Evolutionary conservation across 805 yeast genomes (phyloP), one percentile per base, ranked within the genome.

Genomic region (Candida gorgasii): DNA sequence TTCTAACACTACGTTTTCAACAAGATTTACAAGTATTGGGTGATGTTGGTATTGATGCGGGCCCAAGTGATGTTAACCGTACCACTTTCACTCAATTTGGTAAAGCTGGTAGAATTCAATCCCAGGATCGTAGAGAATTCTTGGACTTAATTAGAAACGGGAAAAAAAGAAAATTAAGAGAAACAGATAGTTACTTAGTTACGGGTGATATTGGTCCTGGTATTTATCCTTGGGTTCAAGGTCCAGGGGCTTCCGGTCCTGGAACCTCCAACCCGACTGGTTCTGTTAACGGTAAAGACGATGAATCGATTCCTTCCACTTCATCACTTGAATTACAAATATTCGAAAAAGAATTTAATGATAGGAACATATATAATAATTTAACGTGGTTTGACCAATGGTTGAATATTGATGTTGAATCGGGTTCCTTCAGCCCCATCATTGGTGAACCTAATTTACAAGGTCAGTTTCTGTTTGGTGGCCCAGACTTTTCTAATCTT

Each of bases 361-460:
- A 62, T 13, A 49, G 54, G 26, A 53, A 56, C 31, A 46, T 75
- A 17, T 54, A 75, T 17, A 70, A 71, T 1, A 75, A 73, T 44
- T 52, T 78, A 43, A 73, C 66, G 47, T 78, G 83, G 83, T 78
- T 78, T 44, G 81, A 78, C 52, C 78, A 75, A 53, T 74, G 78
- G 78, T 58, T 66, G 18, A 67, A 67, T 42, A 56, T 32, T 4
- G 28, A 32, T 4, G 20, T 34, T 19, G 43, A 32, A 9, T 11
- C 29, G 8, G 26, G 18, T 18, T 9, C 18, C 15, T 36, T 36
- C 20, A 23, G 14, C 14, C 37, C 37, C n/a, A 34, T 11, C n/a
- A 24, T 24, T 19, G 13, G 6, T 22, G 37, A 22, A 4, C 12
- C 37, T 13, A 34, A 19, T 11, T 8, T 16, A 6, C 24, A 18